These are phyloP conservation scores for Artemisia argyi DNA, from an alignment of 129 eudicot genomes.

Conservation along the genomic window DNA sequence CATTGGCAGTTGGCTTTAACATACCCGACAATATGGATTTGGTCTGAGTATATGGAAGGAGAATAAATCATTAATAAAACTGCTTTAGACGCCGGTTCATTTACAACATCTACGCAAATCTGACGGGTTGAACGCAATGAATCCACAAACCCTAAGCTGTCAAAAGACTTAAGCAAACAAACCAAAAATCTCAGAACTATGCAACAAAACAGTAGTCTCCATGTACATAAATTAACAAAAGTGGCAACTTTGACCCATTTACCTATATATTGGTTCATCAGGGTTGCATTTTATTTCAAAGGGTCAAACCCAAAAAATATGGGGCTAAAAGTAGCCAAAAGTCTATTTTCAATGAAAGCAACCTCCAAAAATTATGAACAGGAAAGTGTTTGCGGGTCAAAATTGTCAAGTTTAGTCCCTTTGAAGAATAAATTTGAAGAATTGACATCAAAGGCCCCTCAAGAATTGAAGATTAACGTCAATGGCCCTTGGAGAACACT, in stretches of 20 bases:
- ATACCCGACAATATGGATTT: conserved; percentile 45
- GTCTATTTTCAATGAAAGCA: background rate
- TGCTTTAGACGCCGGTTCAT: conserved; percentile 64
- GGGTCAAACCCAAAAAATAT: background rate
- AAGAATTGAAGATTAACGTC: too few relatives aligned
- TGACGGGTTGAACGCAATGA: conserved; percentile 59
- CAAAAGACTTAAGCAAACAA: conserved; percentile 19
- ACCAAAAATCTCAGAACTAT: background rate
- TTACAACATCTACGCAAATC: conserved; percentile 39
- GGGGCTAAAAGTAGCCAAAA: background rate
- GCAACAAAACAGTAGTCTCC: background rate
- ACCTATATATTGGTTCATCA: background rate
- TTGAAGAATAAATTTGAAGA: too few relatives aligned
- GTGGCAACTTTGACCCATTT: conserved; percentile 5
- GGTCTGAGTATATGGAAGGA: conserved; percentile 58
- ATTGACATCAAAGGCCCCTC: too few relatives aligned
- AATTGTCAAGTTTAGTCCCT: too few relatives aligned
- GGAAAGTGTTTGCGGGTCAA: background rate
- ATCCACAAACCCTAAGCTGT: conserved; percentile 64
- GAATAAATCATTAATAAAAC: conserved; percentile 81
- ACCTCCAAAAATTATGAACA: background rate
- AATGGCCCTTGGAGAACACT: too few relatives aligned
- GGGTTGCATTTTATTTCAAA: background rate
- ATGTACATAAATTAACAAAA: background rate
- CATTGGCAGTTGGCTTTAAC: conserved; percentile 44